phyloP scores from a whole-genome alignment of 2,329 filamentous ascomycete species.

The Pseudohalonectria lignicola region DNA sequence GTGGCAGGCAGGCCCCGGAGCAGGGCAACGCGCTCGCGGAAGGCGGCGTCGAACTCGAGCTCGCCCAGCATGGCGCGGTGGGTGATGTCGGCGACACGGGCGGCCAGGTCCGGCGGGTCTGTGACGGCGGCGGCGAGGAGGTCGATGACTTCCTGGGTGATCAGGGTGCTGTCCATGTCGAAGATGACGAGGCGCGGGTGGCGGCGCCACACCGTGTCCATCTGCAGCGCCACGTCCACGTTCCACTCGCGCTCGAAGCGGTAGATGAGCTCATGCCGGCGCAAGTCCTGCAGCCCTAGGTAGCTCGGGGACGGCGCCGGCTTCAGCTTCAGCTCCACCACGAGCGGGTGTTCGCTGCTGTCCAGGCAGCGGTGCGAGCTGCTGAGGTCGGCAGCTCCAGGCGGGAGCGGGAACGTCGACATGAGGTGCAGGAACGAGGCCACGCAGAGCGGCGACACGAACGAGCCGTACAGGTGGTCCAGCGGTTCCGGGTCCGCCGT shows the following conservation, averaged over 20 bases:
- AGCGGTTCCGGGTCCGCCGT: conserved; percentile 45
- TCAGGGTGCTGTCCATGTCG: conserved; percentile 97
- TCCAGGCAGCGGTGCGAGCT: conserved; percentile 58
- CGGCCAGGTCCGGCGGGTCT: conserved; percentile 60
- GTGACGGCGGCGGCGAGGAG: conserved; percentile 74
- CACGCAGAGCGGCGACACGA: conserved; percentile 54
- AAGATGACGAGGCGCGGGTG: conserved; percentile 87
- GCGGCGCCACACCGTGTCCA: conserved; percentile 60
- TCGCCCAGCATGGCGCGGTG: conserved; percentile 92
- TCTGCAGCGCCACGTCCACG: conserved; percentile 70
- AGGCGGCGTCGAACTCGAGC: conserved; percentile 77
- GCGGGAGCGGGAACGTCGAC: conserved; percentile 46
- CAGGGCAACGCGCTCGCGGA: conserved; percentile 69
- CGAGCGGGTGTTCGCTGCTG: conserved; percentile 43
- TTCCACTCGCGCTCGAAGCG: conserved; percentile 84
- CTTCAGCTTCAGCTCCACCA: conserved; percentile 56
- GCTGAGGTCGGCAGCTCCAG: conserved; percentile 30
- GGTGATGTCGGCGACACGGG: conserved; percentile 79
- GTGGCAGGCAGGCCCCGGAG: conserved; percentile 69
- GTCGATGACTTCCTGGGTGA: conserved; percentile 96
- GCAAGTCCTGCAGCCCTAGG: conserved; percentile 55
- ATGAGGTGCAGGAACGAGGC: conserved; percentile 57
- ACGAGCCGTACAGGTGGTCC: conserved; percentile 55
- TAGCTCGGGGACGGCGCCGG: conserved; percentile 51
- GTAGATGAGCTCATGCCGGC: conserved; percentile 72